phyloP scores from a whole-genome alignment of 768 basidiomycete genomes.

The Psilocybe azurescens region DNA sequence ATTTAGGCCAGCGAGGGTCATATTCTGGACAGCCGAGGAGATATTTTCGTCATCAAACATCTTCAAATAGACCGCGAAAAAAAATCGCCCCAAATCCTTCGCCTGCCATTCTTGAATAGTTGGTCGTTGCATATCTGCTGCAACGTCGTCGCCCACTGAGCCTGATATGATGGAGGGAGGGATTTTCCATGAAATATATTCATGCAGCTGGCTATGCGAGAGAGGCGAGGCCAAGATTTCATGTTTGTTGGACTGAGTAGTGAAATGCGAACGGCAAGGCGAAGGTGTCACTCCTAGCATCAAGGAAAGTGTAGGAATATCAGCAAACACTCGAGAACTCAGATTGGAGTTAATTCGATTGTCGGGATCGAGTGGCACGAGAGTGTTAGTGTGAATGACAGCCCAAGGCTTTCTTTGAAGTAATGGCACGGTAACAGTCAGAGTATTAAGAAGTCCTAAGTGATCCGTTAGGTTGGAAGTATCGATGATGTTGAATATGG shows the following conservation, averaged over 20 bases:
- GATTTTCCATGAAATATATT: conserved; percentile 44
- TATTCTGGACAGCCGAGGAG: conserved; percentile 1
- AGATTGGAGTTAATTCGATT: conserved; percentile 9
- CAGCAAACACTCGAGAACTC: conserved; percentile 37
- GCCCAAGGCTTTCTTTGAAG: conserved; percentile 34
- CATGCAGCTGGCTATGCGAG: conserved; percentile 35
- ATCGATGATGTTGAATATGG: conserved; percentile 50
- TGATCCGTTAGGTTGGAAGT: conserved; percentile 56
- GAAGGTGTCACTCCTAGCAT: conserved; percentile 47
- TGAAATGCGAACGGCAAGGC: conserved; percentile 45
- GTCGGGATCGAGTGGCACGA: conserved; percentile 28
- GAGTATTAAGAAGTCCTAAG: conserved; percentile 50
- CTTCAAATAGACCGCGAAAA: conserved; percentile 47
- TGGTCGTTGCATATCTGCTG: not conserved
- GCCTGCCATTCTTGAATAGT: conserved; percentile 26
- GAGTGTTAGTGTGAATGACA: conserved; percentile 47
- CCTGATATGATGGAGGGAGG: conserved; percentile 26
- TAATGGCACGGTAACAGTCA: conserved; percentile 43
- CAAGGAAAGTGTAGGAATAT: conserved; percentile 45
- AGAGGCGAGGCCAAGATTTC: conserved; percentile 32
- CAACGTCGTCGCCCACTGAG: not conserved
- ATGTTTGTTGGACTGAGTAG: conserved; percentile 44
- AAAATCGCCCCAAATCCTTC: conserved; percentile 37
- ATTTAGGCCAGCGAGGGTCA: conserved; percentile 6
- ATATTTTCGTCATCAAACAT: conserved; percentile 49